Percentiles rank a stretch among this genome's conserved stretches.
Conservation (phyloP, 108 stramenopile species). For the Schizochytrium sp. region DNA sequence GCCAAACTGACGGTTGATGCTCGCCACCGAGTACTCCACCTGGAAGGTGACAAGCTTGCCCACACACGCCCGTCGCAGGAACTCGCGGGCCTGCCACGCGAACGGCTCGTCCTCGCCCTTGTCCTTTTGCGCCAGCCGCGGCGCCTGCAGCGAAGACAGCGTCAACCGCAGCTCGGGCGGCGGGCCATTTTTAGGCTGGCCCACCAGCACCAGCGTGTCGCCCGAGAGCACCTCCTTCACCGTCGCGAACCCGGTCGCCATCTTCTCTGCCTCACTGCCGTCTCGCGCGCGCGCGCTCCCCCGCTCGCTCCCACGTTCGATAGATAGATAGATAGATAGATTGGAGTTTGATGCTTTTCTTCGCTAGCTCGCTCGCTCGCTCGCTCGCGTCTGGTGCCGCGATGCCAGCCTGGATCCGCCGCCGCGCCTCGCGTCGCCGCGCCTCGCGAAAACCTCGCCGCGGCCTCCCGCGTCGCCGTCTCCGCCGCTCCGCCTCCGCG, state of each 20-base stretch:
- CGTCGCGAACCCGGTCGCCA: conserved; percentile 1
- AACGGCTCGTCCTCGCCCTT: conserved; percentile 44
- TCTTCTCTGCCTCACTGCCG: neutral
- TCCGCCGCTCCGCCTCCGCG: too few relatives aligned
- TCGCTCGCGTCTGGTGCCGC: too few relatives aligned
- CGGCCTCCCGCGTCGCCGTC: too few relatives aligned
- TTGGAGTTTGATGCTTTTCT: neutral
- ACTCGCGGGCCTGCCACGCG: conserved; percentile 51
- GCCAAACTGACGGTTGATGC: conserved; percentile 40
- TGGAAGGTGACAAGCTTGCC: conserved; percentile 44
- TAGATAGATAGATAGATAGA: too few relatives aligned
- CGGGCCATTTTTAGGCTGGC: conserved; percentile 27
- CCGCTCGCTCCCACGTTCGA: too few relatives aligned
- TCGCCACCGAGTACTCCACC: conserved; percentile 39
- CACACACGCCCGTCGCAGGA: conserved; percentile 39
- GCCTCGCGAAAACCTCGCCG: too few relatives aligned
- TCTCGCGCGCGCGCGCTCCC: too few relatives aligned
- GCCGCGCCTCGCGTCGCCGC: too few relatives aligned
- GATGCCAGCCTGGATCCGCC: too few relatives aligned
- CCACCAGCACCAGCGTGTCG: conserved; percentile 33
- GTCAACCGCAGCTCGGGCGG: conserved; percentile 50
- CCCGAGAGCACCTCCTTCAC: conserved; percentile 33
- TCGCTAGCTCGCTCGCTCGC: neutral
- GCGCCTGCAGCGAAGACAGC: conserved; percentile 35
- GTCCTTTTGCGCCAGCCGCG: conserved; percentile 27